Evolutionary conservation across 805 yeast species (phyloP).

Genomic region (Candida pseudoglaebosa): DNA sequence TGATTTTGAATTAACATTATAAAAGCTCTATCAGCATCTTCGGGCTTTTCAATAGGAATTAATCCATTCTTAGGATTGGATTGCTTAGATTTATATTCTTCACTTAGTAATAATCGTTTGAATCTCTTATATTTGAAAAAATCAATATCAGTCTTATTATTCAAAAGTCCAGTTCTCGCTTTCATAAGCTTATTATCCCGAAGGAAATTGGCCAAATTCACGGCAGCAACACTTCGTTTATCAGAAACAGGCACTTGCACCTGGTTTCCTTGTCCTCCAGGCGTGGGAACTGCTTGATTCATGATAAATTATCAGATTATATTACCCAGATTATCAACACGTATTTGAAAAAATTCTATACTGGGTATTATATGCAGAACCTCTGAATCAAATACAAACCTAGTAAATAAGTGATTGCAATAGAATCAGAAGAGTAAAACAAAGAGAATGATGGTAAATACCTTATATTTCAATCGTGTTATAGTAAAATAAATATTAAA

Average conservation of each 20-base stretch:
- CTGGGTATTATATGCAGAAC: no score
- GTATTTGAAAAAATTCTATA: slow-evolving; percentile 3
- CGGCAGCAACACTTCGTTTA: slow-evolving; percentile 46
- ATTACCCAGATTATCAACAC: slow-evolving; percentile 1
- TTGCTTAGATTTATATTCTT: slow-evolving; percentile 58
- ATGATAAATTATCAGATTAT: background rate
- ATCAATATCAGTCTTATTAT: slow-evolving; percentile 63
- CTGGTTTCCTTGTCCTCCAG: slow-evolving; percentile 4
- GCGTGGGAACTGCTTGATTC: slow-evolving; percentile 6
- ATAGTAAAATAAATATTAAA: no score
- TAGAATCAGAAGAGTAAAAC: no score
- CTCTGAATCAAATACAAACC: background rate
- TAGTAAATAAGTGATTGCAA: background rate
- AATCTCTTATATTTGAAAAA: slow-evolving; percentile 88
- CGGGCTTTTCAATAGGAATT: slow-evolving; percentile 42
- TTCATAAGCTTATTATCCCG: slow-evolving; percentile 67
- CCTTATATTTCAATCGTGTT: no score
- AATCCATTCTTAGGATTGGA: slow-evolving; percentile 42
- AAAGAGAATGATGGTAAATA: no score
- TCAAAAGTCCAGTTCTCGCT: slow-evolving; percentile 75
- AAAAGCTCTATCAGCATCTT: slow-evolving; percentile 60
- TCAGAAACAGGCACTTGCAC: slow-evolving; percentile 13
- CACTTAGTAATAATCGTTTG: slow-evolving; percentile 68
- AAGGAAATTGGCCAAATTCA: slow-evolving; percentile 68
- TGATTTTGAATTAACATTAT: slow-evolving; percentile 67